Conservation (phyloP, 257 asterid genomes). For the Gynochthodes officinalis region DNA sequence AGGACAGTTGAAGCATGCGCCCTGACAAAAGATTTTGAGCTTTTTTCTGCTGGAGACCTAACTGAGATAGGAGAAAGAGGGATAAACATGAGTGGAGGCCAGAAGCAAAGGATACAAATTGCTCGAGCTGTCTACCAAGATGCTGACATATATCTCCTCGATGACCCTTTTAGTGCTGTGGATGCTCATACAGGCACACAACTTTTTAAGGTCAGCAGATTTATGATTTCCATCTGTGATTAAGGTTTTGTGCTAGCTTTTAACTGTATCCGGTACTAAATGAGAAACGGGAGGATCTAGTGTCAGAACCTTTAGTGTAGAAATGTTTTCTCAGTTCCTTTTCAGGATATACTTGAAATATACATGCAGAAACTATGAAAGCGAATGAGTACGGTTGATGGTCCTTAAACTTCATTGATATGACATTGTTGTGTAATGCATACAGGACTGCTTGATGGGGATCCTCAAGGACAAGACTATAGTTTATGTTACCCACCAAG, state of each 20-base stretch:
- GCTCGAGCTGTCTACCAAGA: constrained; percentile 96
- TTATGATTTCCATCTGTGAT: constrained; percentile 11
- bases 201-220: constrained; percentile 61
- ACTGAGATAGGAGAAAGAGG: constrained; percentile 96
- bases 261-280: background rate
- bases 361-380: background rate
- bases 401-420: constrained; percentile 4
- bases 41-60: constrained; percentile 77
- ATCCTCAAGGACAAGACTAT: constrained; percentile 80
- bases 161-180: constrained; percentile 95
- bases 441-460: constrained; percentile 92
- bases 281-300: background rate
- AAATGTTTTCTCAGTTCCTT: background rate
- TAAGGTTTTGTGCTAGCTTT: background rate
- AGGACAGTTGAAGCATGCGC: constrained; percentile 85
- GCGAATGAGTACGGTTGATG: background rate
- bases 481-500: constrained; percentile 90
- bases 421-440: constrained; percentile 5
- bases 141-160: constrained; percentile 86
- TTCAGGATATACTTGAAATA: background rate
- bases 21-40: constrained; percentile 71
- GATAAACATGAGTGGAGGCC: constrained; percentile 96
- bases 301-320: constrained; percentile 5
- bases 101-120: constrained; percentile 89
- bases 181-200: constrained; percentile 96